These are phyloP conservation scores for Thermochaetoides dissita DNA, from an alignment of 2,329 filamentous ascomycete species.

Conservation along the genomic window DNA sequence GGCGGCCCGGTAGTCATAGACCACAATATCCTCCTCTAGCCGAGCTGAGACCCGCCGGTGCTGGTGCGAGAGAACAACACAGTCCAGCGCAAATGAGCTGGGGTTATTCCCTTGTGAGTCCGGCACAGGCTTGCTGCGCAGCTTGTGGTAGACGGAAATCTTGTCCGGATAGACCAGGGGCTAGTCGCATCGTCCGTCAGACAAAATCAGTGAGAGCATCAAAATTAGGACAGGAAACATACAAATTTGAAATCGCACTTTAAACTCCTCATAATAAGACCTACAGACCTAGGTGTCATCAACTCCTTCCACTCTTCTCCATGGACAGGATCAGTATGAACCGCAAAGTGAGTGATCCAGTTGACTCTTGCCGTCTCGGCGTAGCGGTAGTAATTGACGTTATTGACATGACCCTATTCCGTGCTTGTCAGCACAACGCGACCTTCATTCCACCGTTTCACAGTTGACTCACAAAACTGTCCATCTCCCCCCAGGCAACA, in stretches of 20 bases:
- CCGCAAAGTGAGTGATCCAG: constrained; percentile 59
- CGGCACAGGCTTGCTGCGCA: constrained; percentile 36
- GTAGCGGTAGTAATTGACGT: constrained; percentile 69
- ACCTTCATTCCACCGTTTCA: not conserved
- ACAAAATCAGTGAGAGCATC: not conserved
- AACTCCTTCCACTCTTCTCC: constrained; percentile 53
- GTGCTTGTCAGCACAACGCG: constrained; percentile 2
- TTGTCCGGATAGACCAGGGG: constrained; percentile 74
- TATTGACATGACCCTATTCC: constrained; percentile 64
- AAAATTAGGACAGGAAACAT: constrained; percentile 17
- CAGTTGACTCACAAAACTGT: constrained; percentile 29
- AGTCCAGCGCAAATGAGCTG: constrained; percentile 45
- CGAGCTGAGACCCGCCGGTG: constrained; percentile 60
- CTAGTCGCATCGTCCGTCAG: constrained; percentile 24
- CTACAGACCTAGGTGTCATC: constrained; percentile 50
- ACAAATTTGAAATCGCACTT: constrained; percentile 81
- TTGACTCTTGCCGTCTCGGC: constrained; percentile 71
- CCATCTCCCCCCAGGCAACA: constrained; percentile 80
- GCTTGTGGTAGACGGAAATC: constrained; percentile 71
- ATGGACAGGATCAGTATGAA: constrained; percentile 46
- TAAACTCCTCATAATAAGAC: constrained; percentile 68
- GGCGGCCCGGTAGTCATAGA: constrained; percentile 48
- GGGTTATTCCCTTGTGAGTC: constrained; percentile 17
- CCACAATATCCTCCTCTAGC: constrained; percentile 62
- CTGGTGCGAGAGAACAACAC: constrained; percentile 59